These are phyloP conservation scores for Epichloe glyceriae DNA, from an alignment of 2,329 filamentous ascomycete species.

Conservation along the genomic window DNA sequence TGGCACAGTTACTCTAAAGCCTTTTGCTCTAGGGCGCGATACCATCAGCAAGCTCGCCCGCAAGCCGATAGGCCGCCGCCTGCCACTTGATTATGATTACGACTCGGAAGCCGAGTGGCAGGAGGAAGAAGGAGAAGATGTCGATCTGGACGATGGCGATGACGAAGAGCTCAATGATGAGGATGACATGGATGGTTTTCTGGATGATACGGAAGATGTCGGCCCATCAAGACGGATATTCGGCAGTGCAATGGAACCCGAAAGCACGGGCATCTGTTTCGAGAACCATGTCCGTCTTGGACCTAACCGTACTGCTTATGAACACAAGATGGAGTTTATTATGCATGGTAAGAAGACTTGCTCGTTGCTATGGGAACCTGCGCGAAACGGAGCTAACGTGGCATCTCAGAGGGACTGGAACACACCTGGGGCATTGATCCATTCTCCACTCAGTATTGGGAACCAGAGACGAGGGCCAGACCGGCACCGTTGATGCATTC, in stretches of 20 bases:
- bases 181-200: slow-evolving; percentile 81
- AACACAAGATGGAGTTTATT: slow-evolving; percentile 63
- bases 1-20: slow-evolving; percentile 56
- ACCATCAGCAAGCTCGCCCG: slow-evolving; percentile 39
- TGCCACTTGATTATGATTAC: slow-evolving; percentile 67
- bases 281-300: slow-evolving; percentile 43
- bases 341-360: slow-evolving; percentile 48
- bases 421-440: slow-evolving; percentile 58
- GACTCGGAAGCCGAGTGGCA: slow-evolving; percentile 84
- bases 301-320: slow-evolving; percentile 36
- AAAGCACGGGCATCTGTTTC: slow-evolving; percentile 74
- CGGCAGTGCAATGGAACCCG: slow-evolving; percentile 60
- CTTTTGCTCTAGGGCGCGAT: slow-evolving; percentile 28
- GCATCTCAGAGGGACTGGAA: slow-evolving; percentile 30
- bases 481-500: slow-evolving; percentile 9
- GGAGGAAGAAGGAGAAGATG: slow-evolving; percentile 57
- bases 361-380: background rate
- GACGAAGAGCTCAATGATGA: slow-evolving; percentile 60
- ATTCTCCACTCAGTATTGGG: slow-evolving; percentile 75
- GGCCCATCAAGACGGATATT: slow-evolving; percentile 41
- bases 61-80: slow-evolving; percentile 38
- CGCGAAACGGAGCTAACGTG: background rate
- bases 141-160: slow-evolving; percentile 52
- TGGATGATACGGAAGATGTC: slow-evolving; percentile 72
- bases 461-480: slow-evolving; percentile 24